Evolutionary conservation across 169 alveolate species (phyloP).

Genomic region (Neospora caninum): DNA sequence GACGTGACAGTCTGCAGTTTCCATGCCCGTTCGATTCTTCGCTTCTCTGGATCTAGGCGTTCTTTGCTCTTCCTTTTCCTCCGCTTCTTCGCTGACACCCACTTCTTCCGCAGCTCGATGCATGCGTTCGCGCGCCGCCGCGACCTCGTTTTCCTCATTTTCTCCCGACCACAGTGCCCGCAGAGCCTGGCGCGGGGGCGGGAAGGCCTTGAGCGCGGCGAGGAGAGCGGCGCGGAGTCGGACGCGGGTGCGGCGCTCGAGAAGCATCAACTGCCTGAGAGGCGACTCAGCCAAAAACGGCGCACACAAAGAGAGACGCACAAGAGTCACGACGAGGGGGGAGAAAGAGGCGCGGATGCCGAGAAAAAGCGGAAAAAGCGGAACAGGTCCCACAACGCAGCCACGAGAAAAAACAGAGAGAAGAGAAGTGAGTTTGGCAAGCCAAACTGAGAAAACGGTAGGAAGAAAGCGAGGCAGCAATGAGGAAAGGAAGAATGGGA

Average conservation of each 20-base stretch:
- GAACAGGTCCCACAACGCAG: background rate
- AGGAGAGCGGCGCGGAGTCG: slow-evolving; percentile 29
- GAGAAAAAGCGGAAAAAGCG: background rate
- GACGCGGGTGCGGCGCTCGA: background rate
- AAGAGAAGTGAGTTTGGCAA: no score
- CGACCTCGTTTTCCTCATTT: background rate
- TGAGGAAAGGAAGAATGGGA: background rate
- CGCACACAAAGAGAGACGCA: background rate
- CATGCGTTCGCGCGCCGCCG: background rate
- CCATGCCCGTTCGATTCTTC: no score
- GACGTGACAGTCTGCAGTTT: no score
- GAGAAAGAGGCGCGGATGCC: background rate
- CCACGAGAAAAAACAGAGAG: background rate
- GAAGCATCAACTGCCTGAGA: slow-evolving; percentile 20
- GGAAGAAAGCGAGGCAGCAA: no score
- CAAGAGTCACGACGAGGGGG: background rate
- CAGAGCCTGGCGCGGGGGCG: background rate
- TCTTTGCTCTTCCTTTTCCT: no score
- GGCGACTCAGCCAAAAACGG: no score
- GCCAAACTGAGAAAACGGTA: no score
- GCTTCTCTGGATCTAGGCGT: no score
- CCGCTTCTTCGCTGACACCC: background rate
- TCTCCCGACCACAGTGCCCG: background rate
- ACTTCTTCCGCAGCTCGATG: background rate
- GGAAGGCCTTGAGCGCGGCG: background rate